Evolutionary conservation across 352 stramenopile genomes (phyloP).

Genomic region (Globisporangium solare): DNA sequence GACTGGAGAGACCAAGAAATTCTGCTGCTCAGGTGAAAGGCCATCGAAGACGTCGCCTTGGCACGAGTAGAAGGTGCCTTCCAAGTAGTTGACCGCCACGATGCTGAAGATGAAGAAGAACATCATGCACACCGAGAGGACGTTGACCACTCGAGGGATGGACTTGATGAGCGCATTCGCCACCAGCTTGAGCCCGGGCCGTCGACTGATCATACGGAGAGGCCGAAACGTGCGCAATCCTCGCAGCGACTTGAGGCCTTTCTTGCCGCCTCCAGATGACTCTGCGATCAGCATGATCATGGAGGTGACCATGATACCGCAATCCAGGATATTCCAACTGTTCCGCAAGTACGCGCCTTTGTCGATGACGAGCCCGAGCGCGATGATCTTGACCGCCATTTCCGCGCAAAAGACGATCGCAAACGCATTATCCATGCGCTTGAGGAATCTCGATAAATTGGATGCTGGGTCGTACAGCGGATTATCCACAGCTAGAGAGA

Average conservation of each 20-base stretch:
- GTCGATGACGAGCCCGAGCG: constrained; percentile 67
- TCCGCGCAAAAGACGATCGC: constrained; percentile 82
- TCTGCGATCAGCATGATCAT: constrained; percentile 62
- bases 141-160: constrained; percentile 88
- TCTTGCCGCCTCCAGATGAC: constrained; percentile 24
- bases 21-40: constrained; percentile 31
- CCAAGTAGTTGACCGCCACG: constrained; percentile 92
- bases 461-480: constrained; percentile 63
- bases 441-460: constrained; percentile 32
- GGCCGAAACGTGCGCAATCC: constrained; percentile 85
- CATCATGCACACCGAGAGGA: constrained; percentile 87
- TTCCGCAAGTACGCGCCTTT: constrained; percentile 76
- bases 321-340: constrained; percentile 89
- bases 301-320: constrained; percentile 83
- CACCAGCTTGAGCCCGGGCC: constrained; percentile 85
- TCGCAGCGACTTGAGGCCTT: constrained; percentile 71
- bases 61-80: constrained; percentile 87
- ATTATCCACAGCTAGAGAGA: constrained; percentile 86
- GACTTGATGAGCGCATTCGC: constrained; percentile 88
- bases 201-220: constrained; percentile 87
- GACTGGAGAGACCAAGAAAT: constrained; percentile 39
- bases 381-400: constrained; percentile 89
- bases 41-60: constrained; percentile 47
- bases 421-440: constrained; percentile 68
- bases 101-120: constrained; percentile 97